Conservation (phyloP, 1,139 yeast species). For the Sugiyamaella paludigena region DNA sequence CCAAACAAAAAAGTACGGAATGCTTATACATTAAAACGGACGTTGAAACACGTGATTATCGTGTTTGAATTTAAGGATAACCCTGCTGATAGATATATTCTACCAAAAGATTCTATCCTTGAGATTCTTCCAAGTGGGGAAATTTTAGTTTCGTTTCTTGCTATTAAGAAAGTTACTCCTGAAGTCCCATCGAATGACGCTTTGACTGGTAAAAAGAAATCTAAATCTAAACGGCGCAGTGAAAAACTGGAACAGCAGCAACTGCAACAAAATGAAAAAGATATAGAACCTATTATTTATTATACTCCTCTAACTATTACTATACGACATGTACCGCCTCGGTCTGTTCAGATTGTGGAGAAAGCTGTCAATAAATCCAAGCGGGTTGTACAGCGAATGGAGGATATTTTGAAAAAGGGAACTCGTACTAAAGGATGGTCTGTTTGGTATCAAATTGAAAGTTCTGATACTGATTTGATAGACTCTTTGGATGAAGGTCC, state of each 20-base stretch:
- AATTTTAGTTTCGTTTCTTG: constrained; percentile 60
- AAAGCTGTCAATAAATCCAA: constrained; percentile 63
- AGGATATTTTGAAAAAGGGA: constrained; percentile 57
- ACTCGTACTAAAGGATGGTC: constrained; percentile 58
- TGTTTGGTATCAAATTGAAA: constrained; percentile 85
- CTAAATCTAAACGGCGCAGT: constrained; percentile 19
- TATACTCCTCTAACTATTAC: constrained; percentile 62
- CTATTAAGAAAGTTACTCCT: constrained; percentile 50
- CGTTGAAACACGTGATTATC: constrained; percentile 61
- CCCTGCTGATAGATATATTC: constrained; percentile 64
- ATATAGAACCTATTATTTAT: constrained; percentile 27
- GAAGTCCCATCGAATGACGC: constrained; percentile 4
- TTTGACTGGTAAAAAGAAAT: constrained; percentile 10
- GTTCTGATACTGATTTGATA: constrained; percentile 59
- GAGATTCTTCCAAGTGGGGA: constrained; percentile 58
- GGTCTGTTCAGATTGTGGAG: constrained; percentile 64
- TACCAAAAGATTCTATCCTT: constrained; percentile 74
- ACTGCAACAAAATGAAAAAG: constrained; percentile 21
- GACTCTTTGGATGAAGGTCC: constrained; percentile 33
- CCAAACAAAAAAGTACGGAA: constrained; percentile 24
- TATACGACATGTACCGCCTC: constrained; percentile 59
- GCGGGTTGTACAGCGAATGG: constrained; percentile 61
- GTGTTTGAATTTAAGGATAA: constrained; percentile 84
- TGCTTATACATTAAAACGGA: constrained; percentile 29
- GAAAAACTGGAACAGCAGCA: not conserved